Conservation (phyloP, 768 basidiomycete genomes). For the Mycena alexandri region DNA sequence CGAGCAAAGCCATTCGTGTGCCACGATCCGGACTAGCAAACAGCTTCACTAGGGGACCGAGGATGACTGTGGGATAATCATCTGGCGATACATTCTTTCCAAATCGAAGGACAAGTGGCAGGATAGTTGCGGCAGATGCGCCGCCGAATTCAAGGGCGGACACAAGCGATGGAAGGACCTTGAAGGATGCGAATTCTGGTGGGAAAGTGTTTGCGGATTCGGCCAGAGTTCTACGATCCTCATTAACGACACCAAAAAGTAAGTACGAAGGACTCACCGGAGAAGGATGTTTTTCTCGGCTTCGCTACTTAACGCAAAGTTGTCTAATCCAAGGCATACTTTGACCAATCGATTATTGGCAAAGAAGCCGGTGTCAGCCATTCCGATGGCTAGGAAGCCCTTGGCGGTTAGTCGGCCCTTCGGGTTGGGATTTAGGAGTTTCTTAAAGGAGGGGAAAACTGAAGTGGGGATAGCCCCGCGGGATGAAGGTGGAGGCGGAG, state of each 20-base stretch:
- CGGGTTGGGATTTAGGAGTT: conserved; percentile 90
- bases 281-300: conserved; percentile 81
- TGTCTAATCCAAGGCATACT: conserved; percentile 87
- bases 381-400: conserved; percentile 84
- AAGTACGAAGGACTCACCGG: conserved; percentile 57
- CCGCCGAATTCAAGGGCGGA: conserved; percentile 85
- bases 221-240: conserved; percentile 70
- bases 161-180: conserved; percentile 89
- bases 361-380: conserved; percentile 88
- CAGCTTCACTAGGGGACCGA: conserved; percentile 86
- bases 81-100: conserved; percentile 77
- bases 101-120: conserved; percentile 88
- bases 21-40: conserved; percentile 93
- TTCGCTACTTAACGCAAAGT: conserved; percentile 85
- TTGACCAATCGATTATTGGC: conserved; percentile 83
- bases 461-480: conserved; percentile 81
- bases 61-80: conserved; percentile 76
- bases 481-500: conserved; percentile 80
- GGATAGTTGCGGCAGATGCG: conserved; percentile 77
- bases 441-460: conserved; percentile 87
- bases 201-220: conserved; percentile 88
- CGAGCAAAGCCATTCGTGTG: conserved; percentile 92
- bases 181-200: conserved; percentile 84
- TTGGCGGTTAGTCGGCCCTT: conserved; percentile 83
- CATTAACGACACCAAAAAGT: conserved; percentile 22